Percentiles rank a stretch among this genome's conserved stretches.
phyloP scores from a whole-genome alignment of 2,329 filamentous ascomycete genomes.

The Fusarium foetens region DNA sequence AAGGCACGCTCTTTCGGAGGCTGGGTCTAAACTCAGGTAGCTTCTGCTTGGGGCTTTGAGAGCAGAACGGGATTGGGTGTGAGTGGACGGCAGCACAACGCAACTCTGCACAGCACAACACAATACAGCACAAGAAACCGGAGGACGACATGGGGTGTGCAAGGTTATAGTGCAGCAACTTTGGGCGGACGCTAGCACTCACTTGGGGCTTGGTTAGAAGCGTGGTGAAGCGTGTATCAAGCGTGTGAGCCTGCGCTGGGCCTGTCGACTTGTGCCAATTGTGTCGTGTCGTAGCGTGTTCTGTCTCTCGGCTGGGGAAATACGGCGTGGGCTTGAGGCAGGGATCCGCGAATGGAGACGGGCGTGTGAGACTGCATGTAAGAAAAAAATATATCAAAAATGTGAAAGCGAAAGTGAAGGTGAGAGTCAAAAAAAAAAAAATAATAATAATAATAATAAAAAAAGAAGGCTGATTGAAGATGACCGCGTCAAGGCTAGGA shows the following conservation, averaged over 20 bases:
- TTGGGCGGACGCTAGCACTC: slow-evolving; percentile 26
- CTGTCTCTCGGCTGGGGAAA: slow-evolving; percentile 43
- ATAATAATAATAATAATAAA: too few species aligned
- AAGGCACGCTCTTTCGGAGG: slow-evolving; percentile 38
- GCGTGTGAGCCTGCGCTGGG: slow-evolving; percentile 35
- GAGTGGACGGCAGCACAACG: slow-evolving; percentile 25
- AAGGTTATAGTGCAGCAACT: slow-evolving; percentile 22
- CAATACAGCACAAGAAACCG: slow-evolving; percentile 17
- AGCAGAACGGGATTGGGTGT: slow-evolving; percentile 34
- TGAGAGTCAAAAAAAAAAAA: background rate
- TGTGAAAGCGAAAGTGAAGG: slow-evolving; percentile 2
- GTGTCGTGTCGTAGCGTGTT: slow-evolving; percentile 47
- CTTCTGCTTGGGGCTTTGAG: slow-evolving; percentile 28
- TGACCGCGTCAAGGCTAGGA: slow-evolving; percentile 18
- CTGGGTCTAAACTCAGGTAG: slow-evolving; percentile 32
- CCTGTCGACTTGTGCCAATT: slow-evolving; percentile 41
- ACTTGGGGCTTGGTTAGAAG: slow-evolving; percentile 33
- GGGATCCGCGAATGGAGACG: slow-evolving; percentile 42
- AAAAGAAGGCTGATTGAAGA: slow-evolving; percentile 15
- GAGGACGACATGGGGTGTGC: slow-evolving; percentile 37
- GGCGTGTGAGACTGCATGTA: slow-evolving; percentile 35
- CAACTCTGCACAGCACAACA: slow-evolving; percentile 18
- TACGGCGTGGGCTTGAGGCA: slow-evolving; percentile 39
- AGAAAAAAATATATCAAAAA: slow-evolving; percentile 10
- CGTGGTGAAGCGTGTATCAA: slow-evolving; percentile 39